These are phyloP conservation scores for Pseudonitzschia delicatissima DNA, from an alignment of 108 stramenopile genomes.

Conservation along the genomic window DNA sequence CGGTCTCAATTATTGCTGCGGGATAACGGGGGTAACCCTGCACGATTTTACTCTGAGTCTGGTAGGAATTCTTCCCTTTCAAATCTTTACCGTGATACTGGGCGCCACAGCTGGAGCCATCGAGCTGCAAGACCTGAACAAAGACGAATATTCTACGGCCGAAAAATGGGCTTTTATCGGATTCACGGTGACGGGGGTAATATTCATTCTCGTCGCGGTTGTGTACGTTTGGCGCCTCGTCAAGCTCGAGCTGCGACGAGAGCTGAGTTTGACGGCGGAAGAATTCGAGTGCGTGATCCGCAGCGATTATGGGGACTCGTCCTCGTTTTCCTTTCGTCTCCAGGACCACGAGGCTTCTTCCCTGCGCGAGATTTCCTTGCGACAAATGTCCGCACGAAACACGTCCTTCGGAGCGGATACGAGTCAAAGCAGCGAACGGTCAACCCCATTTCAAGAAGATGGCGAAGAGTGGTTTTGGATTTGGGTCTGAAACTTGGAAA, in stretches of 20 bases:
- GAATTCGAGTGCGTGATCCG: constrained; percentile 19
- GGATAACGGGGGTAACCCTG: constrained; percentile 40
- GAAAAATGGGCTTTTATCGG: constrained; percentile 14
- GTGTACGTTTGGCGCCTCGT: constrained; percentile 24
- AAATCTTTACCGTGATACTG: constrained; percentile 19
- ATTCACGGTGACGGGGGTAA: constrained; percentile 17
- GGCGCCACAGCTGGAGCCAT: constrained; percentile 34
- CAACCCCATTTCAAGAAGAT: constrained; percentile 16
- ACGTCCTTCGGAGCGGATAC: neutral
- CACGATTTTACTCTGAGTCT: constrained; percentile 28
- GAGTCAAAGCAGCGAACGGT: neutral
- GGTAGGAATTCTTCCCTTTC: constrained; percentile 34
- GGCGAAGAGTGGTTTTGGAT: constrained; percentile 42
- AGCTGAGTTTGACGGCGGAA: constrained; percentile 23
- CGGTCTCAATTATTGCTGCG: constrained; percentile 60
- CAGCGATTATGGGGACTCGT: neutral
- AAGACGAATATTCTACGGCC: constrained; percentile 1
- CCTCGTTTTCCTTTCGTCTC: neutral
- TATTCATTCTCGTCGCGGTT: constrained; percentile 23
- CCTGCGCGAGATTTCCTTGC: neutral
- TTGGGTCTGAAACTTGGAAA: constrained; percentile 23
- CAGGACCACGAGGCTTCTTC: neutral
- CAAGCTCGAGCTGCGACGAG: constrained; percentile 20
- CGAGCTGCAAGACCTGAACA: constrained; percentile 1
- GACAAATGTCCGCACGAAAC: neutral